Evolutionary conservation across 2,329 filamentous ascomycete species (phyloP).

Genomic region (Colletotrichum nymphaeae): DNA sequence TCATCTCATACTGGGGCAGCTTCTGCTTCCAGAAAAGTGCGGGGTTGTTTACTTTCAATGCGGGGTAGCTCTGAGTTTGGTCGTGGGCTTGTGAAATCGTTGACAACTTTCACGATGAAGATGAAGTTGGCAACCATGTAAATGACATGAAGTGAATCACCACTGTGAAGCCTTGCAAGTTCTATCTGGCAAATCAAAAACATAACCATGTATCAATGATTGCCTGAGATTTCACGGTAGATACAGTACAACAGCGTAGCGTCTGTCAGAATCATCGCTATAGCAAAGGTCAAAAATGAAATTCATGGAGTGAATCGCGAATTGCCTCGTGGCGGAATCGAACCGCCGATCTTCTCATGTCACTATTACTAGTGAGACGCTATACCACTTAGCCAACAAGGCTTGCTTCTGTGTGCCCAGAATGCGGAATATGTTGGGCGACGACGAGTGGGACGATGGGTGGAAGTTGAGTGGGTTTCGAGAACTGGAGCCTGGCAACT

Average conservation of each 20-base stretch:
- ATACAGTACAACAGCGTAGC: too few species aligned
- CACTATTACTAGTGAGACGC: slow-evolving; percentile 31
- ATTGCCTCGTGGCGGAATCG: slow-evolving; percentile 32
- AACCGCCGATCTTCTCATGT: slow-evolving; percentile 33
- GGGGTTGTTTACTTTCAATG: neutral
- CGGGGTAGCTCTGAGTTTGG: neutral
- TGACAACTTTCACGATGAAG: too few species aligned
- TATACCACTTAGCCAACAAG: slow-evolving; percentile 35
- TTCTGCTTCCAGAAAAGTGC: too few species aligned
- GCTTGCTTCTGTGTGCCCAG: neutral
- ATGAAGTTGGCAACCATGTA: too few species aligned
- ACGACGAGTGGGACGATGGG: neutral
- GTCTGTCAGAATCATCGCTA: neutral
- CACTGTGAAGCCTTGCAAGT: too few species aligned
- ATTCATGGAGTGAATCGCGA: fast-evolving
- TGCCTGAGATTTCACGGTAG: too few species aligned
- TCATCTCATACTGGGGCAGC: neutral
- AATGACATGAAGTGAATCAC: too few species aligned
- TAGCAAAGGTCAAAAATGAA: neutral
- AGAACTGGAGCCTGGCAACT: neutral
- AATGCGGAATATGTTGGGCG: neutral
- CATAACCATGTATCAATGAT: too few species aligned
- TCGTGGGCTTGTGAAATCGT: neutral
- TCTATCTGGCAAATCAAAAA: neutral
- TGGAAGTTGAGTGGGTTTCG: neutral